Evolutionary conservation across 1,139 yeast species (phyloP).

Genomic region (Hansenula sp.): DNA sequence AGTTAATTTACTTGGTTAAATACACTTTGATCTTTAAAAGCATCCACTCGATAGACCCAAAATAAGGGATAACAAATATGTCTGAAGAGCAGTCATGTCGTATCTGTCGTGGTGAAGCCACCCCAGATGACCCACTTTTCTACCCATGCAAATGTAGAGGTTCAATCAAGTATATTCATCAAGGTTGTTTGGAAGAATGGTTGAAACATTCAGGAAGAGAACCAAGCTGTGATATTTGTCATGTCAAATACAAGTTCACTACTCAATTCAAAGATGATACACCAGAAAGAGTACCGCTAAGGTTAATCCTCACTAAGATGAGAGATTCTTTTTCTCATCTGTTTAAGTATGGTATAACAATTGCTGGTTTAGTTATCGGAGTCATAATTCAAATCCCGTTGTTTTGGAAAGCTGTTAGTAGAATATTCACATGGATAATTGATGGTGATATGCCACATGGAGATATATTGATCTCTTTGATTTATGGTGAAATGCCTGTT

Average conservation of each 20-base stretch:
- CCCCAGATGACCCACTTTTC: slow-evolving; percentile 71
- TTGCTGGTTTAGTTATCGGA: slow-evolving; percentile 36
- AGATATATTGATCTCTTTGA: slow-evolving; percentile 28
- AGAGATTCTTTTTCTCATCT: slow-evolving; percentile 23
- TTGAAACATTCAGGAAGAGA: slow-evolving; percentile 40
- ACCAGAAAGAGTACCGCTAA: slow-evolving; percentile 62
- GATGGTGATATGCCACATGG: slow-evolving; percentile 47
- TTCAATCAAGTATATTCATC: slow-evolving; percentile 88
- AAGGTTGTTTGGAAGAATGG: slow-evolving; percentile 91
- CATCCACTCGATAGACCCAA: no score
- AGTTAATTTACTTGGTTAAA: no score
- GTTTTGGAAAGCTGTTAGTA: slow-evolving; percentile 49
- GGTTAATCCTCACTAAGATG: slow-evolving; percentile 39
- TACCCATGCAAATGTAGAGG: slow-evolving; percentile 96
- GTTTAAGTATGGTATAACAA: slow-evolving; percentile 28
- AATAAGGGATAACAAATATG: background rate
- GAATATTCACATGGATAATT: slow-evolving; percentile 50
- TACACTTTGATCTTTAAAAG: no score
- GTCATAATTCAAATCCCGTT: slow-evolving; percentile 53
- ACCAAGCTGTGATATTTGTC: slow-evolving; percentile 85
- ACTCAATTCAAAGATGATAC: slow-evolving; percentile 69
- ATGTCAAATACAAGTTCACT: slow-evolving; percentile 67
- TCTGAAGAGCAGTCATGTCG: slow-evolving; percentile 60
- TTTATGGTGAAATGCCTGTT: slow-evolving; percentile 16
- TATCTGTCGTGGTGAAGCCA: slow-evolving; percentile 91